Percentiles rank a stretch among this genome's conserved stretches.
Evolutionary conservation across 192 early-diverging fungal genomes (phyloP).

Genomic region (Coemansia sp.): DNA sequence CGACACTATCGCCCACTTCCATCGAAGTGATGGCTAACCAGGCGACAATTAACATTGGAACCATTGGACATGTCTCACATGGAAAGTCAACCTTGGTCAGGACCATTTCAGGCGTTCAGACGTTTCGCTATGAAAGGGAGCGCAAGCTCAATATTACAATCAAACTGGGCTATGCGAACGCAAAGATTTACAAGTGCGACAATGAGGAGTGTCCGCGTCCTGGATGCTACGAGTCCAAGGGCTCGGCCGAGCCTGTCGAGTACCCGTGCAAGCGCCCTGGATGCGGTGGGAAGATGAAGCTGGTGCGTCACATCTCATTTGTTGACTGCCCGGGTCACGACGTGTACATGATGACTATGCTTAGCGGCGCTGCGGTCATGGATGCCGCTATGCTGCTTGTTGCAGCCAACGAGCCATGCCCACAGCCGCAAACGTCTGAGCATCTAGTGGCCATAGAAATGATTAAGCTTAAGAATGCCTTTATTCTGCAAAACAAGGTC

Average conservation of each 20-base stretch:
- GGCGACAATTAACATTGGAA: conserved; percentile 99
- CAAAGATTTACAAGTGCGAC: conserved; percentile 99
- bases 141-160: conserved; percentile 95
- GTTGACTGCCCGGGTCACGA: conserved; percentile 99
- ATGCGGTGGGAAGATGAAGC: conserved; percentile 82
- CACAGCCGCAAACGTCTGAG: conserved; percentile 98
- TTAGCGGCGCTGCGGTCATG: conserved; percentile 98
- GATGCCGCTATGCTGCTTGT: conserved; percentile 96
- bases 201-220: conserved; percentile 91
- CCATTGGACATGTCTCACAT: conserved; percentile 99
- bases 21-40: conserved; percentile 97
- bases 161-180: conserved; percentile 98
- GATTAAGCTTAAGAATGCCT: conserved; percentile 95
- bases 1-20: conserved; percentile 43
- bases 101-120: conserved; percentile 97
- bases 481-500: conserved; percentile 99
- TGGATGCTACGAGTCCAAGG: conserved; percentile 90
- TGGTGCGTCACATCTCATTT: conserved; percentile 94
- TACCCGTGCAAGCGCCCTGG: conserved; percentile 85
- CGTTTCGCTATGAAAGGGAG: conserved; percentile 97
- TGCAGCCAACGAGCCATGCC: conserved; percentile 97
- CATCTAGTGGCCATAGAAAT: conserved; percentile 99
- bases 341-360: conserved; percentile 99
- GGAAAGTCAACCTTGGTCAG: conserved; percentile 99
- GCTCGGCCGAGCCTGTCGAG: conserved; percentile 78